A percentile compares a stretch with the other conserved stretches of the same genome.
These are phyloP conservation scores for Symbiodinium pilosum DNA, from an alignment of 73 alveolate genomes.

Conservation along the genomic window DNA sequence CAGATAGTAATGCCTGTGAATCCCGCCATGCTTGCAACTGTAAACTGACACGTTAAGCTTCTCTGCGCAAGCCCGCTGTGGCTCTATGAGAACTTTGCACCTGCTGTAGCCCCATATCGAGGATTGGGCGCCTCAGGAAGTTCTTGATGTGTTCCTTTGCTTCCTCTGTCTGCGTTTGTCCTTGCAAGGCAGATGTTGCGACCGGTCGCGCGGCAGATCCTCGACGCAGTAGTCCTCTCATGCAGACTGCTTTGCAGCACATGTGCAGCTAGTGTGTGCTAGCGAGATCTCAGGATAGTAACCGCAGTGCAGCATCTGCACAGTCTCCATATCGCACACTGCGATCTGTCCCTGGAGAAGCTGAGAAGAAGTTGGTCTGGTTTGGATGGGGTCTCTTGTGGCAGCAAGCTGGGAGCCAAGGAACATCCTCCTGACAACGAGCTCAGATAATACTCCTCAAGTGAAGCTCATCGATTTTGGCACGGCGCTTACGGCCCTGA, in stretches of 20 bases:
- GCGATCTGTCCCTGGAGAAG: conserved; percentile 57
- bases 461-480: conserved; percentile 78
- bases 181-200: conserved; percentile 39
- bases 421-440: conserved; percentile 37
- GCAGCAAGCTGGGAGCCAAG: neutral
- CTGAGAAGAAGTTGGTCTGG: neutral
- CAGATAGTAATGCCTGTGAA: too few relatives aligned
- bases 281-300: neutral
- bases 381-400: neutral
- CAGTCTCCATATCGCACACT: conserved; percentile 37
- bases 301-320: conserved; percentile 23
- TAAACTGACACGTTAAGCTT: too few relatives aligned
- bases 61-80: too few relatives aligned
- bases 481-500: too few relatives aligned
- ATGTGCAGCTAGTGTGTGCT: neutral
- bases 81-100: neutral
- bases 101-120: too few relatives aligned
- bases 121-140: too few relatives aligned
- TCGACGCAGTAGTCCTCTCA: too few relatives aligned
- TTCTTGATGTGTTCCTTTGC: too few relatives aligned
- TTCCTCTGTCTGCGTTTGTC: too few relatives aligned
- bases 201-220: conserved; percentile 67
- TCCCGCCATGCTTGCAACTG: too few relatives aligned
- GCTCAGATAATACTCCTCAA: conserved; percentile 9
- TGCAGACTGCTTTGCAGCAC: neutral